These are phyloP conservation scores for Glycine tomentella DNA, from an alignment of 306 rosid genomes.

Conservation along the genomic window DNA sequence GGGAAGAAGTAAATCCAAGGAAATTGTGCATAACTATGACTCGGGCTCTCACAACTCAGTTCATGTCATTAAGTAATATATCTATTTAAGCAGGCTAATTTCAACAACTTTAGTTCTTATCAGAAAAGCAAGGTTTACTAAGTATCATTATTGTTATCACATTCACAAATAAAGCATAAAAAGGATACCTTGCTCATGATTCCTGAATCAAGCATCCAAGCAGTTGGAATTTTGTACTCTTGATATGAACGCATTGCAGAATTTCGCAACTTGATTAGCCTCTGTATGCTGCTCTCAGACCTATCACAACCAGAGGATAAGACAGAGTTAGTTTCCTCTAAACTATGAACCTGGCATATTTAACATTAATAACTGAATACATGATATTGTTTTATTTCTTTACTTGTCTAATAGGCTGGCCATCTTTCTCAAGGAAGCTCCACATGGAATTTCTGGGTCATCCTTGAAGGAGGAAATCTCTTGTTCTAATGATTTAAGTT, in stretches of 20 bases:
- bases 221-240: slow-evolving; percentile 71
- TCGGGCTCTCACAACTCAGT: background rate
- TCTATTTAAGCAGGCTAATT: slow-evolving; percentile 4
- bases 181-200: slow-evolving; percentile 64
- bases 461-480: slow-evolving; percentile 74
- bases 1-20: background rate
- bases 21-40: background rate
- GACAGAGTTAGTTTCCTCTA: slow-evolving; percentile 27
- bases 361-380: slow-evolving; percentile 5
- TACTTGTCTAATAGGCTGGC: slow-evolving; percentile 82
- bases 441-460: slow-evolving; percentile 72
- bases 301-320: slow-evolving; percentile 52
- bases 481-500: slow-evolving; percentile 65
- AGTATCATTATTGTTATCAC: background rate
- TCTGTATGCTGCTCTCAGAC: slow-evolving; percentile 76
- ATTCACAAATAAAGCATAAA: slow-evolving; percentile 7
- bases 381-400: slow-evolving; percentile 13
- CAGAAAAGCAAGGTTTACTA: background rate
- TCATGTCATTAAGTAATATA: background rate
- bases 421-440: slow-evolving; percentile 82
- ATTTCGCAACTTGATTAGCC: slow-evolving; percentile 65
- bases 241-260: slow-evolving; percentile 69
- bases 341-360: slow-evolving; percentile 15
- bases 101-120: background rate
- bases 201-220: slow-evolving; percentile 95